Evolutionary conservation across 495 filamentous ascomycete genomes (phyloP).

Genomic region (Astrocystis sublimbata): DNA sequence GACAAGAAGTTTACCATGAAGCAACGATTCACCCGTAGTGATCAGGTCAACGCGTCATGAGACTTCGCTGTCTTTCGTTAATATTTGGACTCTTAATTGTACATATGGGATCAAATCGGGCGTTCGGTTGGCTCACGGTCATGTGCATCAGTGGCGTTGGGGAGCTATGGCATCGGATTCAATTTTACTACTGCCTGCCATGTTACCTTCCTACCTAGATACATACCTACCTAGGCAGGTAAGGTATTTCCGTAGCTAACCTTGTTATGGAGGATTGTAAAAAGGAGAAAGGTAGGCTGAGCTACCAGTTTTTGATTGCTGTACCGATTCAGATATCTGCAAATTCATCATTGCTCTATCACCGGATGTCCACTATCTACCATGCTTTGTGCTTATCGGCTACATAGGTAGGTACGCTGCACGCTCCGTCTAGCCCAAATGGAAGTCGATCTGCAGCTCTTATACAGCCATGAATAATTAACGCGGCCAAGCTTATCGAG

Average conservation of each 20-base stretch:
- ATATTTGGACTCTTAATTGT: not conserved
- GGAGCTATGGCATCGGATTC: not conserved
- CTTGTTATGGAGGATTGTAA: constrained; percentile 1
- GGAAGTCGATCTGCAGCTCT: not conserved
- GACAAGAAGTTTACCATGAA: constrained; percentile 63
- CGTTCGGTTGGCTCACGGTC: not conserved
- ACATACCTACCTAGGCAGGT: no score
- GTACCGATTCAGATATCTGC: not conserved
- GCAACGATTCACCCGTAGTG: constrained; percentile 36
- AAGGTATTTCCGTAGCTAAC: no score
- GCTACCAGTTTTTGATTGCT: no score
- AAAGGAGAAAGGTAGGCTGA: not conserved
- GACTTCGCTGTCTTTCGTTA: not conserved
- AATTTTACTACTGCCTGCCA: no score
- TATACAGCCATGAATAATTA: not conserved
- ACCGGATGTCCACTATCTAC: no score
- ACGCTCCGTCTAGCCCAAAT: not conserved
- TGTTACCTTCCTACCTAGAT: no score
- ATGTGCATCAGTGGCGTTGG: constrained; percentile 22
- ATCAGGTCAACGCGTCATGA: constrained; percentile 23
- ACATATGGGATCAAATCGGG: constrained; percentile 6
- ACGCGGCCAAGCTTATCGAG: no score
- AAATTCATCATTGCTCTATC: not conserved
- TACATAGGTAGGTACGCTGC: not conserved
- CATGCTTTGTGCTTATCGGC: not conserved